Evolutionary conservation across 345 rosid genomes (phyloP).

Genomic region (Reutealis trisperma): DNA sequence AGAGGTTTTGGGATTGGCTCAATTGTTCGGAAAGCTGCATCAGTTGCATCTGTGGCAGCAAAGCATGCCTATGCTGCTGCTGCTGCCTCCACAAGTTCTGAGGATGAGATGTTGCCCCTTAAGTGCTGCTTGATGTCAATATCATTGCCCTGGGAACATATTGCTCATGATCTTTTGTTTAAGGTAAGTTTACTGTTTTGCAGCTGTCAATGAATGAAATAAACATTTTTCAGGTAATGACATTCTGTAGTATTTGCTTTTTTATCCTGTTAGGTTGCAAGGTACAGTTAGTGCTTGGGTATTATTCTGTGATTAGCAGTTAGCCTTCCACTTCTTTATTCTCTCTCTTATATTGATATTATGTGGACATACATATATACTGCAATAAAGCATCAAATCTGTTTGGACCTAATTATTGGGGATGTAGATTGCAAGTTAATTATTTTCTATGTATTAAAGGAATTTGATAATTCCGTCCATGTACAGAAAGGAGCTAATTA

Average conservation of each 20-base stretch:
- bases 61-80: constrained; percentile 94
- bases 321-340: background rate
- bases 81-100: constrained; percentile 55
- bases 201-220: background rate
- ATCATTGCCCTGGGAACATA: constrained; percentile 91
- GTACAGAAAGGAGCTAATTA: constrained; percentile 10
- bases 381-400: background rate
- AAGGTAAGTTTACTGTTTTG: constrained; percentile 58
- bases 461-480: background rate
- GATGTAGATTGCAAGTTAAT: background rate
- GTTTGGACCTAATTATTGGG: background rate
- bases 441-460: background rate
- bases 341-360: background rate
- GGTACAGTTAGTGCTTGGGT: background rate
- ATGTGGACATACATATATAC: background rate
- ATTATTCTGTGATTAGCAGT: background rate
- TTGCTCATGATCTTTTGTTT: constrained; percentile 89
- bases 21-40: constrained; percentile 81
- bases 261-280: background rate
- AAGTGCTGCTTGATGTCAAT: constrained; percentile 97
- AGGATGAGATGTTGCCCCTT: constrained; percentile 88
- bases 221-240: background rate
- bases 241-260: background rate
- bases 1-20: constrained; percentile 81
- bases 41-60: constrained; percentile 92